Percentiles rank a stretch among this genome's conserved stretches.
phyloP scores from a whole-genome alignment of 768 basidiomycete species.

The Naganishia randhawae region DNA sequence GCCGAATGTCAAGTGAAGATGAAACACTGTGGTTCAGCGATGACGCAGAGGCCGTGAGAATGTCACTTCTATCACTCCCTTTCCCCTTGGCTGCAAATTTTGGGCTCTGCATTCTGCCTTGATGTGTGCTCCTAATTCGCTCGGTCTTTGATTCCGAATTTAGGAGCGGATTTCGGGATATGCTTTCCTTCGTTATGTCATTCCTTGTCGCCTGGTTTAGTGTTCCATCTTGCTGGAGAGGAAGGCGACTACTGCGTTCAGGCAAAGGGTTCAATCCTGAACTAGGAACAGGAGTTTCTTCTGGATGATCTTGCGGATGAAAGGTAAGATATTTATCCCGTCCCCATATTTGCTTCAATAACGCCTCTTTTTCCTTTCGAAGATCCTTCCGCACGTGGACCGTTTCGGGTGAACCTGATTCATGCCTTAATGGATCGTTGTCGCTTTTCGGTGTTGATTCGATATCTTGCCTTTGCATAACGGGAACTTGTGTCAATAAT shows the following conservation, averaged over 20 bases:
- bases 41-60: background rate
- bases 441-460: background rate
- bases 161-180: background rate
- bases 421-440: background rate
- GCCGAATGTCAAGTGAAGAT: background rate
- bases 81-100: background rate
- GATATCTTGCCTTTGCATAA: background rate
- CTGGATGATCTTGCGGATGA: background rate
- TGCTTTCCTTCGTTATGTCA: background rate
- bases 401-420: background rate
- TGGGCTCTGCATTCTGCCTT: background rate
- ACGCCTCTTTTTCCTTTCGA: background rate
- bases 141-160: background rate
- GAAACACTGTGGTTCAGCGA: background rate
- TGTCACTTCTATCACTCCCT: background rate
- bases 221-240: too few relatives aligned
- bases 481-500: too few relatives aligned
- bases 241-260: too few relatives aligned
- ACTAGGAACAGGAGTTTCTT: background rate
- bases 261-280: background rate
- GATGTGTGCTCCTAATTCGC: background rate
- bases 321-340: background rate
- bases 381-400: background rate
- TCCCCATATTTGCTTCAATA: background rate
- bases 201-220: background rate